These are phyloP conservation scores for Syzygium syzygioides DNA, from an alignment of 441 rosid genomes.

Conservation along the genomic window DNA sequence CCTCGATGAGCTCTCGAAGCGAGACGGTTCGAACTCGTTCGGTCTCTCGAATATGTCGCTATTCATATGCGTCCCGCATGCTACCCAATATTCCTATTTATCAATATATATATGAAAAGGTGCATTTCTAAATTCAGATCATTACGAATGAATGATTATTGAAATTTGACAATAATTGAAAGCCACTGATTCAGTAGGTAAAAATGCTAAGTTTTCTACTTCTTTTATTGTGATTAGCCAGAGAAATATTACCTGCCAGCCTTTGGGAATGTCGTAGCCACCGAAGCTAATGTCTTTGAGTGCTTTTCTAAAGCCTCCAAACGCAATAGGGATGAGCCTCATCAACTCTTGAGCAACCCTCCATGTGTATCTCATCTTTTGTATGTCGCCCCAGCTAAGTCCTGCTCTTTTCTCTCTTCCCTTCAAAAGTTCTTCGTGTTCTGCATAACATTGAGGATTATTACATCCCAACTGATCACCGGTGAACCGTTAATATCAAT, in stretches of 20 bases:
- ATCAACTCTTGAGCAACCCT: conserved; percentile 28
- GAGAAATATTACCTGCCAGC: not conserved
- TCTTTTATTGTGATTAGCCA: too few species aligned
- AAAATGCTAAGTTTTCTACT: too few species aligned
- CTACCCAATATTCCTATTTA: conserved; percentile 10
- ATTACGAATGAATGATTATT: not conserved
- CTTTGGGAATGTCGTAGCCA: conserved; percentile 17
- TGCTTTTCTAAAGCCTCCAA: conserved; percentile 13
- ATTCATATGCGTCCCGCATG: conserved; percentile 23
- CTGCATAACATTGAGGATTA: not conserved
- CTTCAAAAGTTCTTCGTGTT: conserved; percentile 11
- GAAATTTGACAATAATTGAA: not conserved
- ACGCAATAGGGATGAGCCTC: conserved; percentile 21
- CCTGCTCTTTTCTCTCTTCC: not conserved
- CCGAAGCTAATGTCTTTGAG: conserved; percentile 6
- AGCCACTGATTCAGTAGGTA: not conserved
- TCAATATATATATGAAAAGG: too few species aligned
- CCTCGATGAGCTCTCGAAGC: conserved; percentile 8
- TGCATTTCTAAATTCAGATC: not conserved
- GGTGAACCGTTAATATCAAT: too few species aligned
- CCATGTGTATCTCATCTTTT: conserved; percentile 29
- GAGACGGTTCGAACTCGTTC: conserved; percentile 20
- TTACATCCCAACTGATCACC: not conserved
- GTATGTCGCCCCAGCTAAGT: conserved; percentile 21
- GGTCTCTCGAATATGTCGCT: conserved; percentile 20